Base-by-base conservation (phyloP, 2,329 filamentous ascomycete genomes). In the Fusarium sp. region DNA sequence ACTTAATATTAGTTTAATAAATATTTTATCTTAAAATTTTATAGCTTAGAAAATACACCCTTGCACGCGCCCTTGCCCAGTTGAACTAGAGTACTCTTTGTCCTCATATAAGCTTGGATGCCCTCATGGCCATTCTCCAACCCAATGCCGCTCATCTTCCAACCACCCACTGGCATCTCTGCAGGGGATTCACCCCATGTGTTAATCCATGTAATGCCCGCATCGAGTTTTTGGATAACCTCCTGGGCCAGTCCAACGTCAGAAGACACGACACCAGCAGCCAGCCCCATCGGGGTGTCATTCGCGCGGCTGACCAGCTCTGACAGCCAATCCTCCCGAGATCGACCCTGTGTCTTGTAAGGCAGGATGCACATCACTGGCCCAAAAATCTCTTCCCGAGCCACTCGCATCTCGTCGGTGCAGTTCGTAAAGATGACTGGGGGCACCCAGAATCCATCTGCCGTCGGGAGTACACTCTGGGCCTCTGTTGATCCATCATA, bases 171-270 rank as follows among this genome's bases (percentile, higher is more conserved):
- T 3, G 93, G 92, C 95, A 97, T 97, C 85, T 97, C 94, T 0
- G 95, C 94, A 0, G 94, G 94, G 57, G 89, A 92, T 84, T 97
- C 94, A n/a, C 95, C 94, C 95, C 95, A 97, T 0, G 93, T 95
- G 81, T 97, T 97, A 61, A 97, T 88, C 94, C 94, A 97, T 1
- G 94, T 97, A 78, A 97, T 97, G 36, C 94, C 94, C 0, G 94
- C 94, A 79, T 97, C 88, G 6, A 97, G 84, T 78, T 90, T 87
- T 27, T 89, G 87, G 46, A 96, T 87, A 1, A 96, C 89, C 49
- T 89, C 85, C 78, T 97, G 94, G 64, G 93, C 94, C 56, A 88
- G 80, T 75, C 93, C 92, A 61, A 97, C 82, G 74, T 97, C 90
- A 67, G 89, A 89, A 1, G 93, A 94, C 75, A 97, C 96, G 1